Percentiles rank a stretch among this genome's conserved stretches.
These are phyloP conservation scores for Solanum hybrid DNA, from an alignment of 305 asterid species.

Conservation along the genomic window DNA sequence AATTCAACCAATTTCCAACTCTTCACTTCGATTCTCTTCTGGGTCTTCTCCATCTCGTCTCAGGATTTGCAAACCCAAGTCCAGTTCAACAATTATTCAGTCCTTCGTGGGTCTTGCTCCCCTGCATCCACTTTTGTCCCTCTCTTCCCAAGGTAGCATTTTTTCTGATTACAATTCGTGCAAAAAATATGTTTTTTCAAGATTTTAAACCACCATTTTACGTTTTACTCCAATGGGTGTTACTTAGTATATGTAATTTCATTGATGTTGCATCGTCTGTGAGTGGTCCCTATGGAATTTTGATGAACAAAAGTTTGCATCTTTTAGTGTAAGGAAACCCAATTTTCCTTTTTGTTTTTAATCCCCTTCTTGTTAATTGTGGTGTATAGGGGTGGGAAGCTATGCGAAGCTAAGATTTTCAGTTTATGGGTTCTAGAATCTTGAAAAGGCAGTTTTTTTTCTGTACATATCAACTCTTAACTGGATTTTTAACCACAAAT, in stretches of 20 bases:
- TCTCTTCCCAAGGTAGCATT: slow-evolving; percentile 37
- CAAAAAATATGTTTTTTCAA: not conserved
- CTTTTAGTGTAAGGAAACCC: not conserved
- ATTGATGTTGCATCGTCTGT: not conserved
- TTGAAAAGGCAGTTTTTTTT: not conserved
- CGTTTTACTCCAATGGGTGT: not conserved
- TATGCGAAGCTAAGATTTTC: not conserved
- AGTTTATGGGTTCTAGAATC: not conserved
- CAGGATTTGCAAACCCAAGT: slow-evolving; percentile 22
- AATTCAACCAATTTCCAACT: slow-evolving; percentile 18
- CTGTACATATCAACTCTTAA: not conserved
- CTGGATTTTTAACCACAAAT: not conserved
- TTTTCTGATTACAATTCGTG: not conserved
- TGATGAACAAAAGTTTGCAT: not conserved
- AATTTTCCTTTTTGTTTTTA: not conserved
- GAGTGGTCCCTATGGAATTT: not conserved
- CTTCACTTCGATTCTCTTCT: slow-evolving; percentile 34
- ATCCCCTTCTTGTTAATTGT: not conserved
- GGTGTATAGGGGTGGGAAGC: not conserved
- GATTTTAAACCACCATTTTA: not conserved
- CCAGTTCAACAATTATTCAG: slow-evolving; percentile 27
- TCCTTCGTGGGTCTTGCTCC: slow-evolving; percentile 67
- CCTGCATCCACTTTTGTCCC: slow-evolving; percentile 34
- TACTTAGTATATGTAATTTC: not conserved
- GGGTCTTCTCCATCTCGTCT: slow-evolving; percentile 30